Evolutionary conservation across 441 rosid species (phyloP).

Genomic region (Iberis amara): DNA sequence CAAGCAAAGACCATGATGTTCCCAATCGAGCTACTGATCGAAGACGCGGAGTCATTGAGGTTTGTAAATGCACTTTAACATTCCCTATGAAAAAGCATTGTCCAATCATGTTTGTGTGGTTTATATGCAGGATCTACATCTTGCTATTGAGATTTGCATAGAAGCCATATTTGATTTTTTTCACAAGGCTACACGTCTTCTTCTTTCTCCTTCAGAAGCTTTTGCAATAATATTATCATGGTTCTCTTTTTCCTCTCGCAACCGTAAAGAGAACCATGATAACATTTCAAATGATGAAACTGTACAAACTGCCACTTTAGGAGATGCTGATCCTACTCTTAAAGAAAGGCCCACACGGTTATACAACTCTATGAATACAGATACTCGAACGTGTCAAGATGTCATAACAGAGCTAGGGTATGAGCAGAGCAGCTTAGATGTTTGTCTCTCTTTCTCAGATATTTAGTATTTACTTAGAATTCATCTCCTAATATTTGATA

Average conservation of each 20-base stretch:
- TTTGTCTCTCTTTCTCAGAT: slow-evolving; percentile 11
- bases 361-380: slow-evolving; percentile 71
- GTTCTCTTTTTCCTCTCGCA: slow-evolving; percentile 40
- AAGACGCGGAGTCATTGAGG: slow-evolving; percentile 98
- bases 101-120: slow-evolving; percentile 19
- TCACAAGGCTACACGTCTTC: slow-evolving; percentile 60
- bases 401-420: slow-evolving; percentile 96
- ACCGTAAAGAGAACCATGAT: slow-evolving; percentile 20
- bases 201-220: slow-evolving; percentile 74
- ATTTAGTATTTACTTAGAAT: not conserved
- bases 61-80: slow-evolving; percentile 29
- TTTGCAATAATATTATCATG: slow-evolving; percentile 37
- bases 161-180: slow-evolving; percentile 76
- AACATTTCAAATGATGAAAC: slow-evolving; percentile 32
- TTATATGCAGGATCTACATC: slow-evolving; percentile 75
- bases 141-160: slow-evolving; percentile 79
- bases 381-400: slow-evolving; percentile 90
- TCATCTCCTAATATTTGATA: slow-evolving; percentile 19
- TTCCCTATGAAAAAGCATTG: not conserved
- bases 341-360: slow-evolving; percentile 48
- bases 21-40: slow-evolving; percentile 72
- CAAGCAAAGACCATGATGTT: slow-evolving; percentile 57
- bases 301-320: slow-evolving; percentile 51
- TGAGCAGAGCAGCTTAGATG: slow-evolving; percentile 19
- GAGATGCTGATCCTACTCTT: slow-evolving; percentile 53